Evolutionary conservation across 2,329 filamentous ascomycete species (phyloP), one percentile per base, ranked within the genome.

Genomic region (Alternaria viburni): DNA sequence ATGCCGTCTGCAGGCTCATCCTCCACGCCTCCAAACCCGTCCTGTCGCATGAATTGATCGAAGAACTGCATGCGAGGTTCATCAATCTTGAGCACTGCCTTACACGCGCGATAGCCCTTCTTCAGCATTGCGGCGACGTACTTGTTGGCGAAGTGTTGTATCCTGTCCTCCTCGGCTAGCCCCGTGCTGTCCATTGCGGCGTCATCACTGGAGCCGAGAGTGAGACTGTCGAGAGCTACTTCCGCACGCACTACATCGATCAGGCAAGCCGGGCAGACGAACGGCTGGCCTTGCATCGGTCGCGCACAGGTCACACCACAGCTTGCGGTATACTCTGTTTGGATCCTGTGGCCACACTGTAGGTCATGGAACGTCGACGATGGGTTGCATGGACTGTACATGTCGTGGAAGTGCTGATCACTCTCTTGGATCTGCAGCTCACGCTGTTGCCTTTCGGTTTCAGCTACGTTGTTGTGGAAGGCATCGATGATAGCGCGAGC

Each of bases 51-150:
- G 44, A 65, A 65, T 11, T 56, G 28, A 12, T 62, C 55, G 26
- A 62, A 62, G n/a, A 65, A 65, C 26, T 62, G 59, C 45, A 65
- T 46, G 17, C 55, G 54, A 15, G 62, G 59, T 17, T 64, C 58
- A 19, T 59, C 62, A 23, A 62, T 47, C 45, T 65, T 65, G 15
- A 52, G 26, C 15, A 47, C 59, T n/a, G 45, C 55, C 32, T 59
- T 65, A 19, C 62, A 62, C 1, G 21, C 25, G 15, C 62, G 54
- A 23, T 59, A 59, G 8, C 54, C 59, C 32, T 55, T 47, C 25
- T 23, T 44, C 9, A 65, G 36, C 46, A 62, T 21, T n/a, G 23
- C 50, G 4, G 44, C 23, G 25, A 65, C 41, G 19, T 65, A 59
- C 17, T 32, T 45, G 11, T 62, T 32, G 10, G 59, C 62, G 12